These are phyloP conservation scores for Neofusicoccum sp. DNA, from an alignment of 2,329 filamentous ascomycete species.

Conservation along the genomic window DNA sequence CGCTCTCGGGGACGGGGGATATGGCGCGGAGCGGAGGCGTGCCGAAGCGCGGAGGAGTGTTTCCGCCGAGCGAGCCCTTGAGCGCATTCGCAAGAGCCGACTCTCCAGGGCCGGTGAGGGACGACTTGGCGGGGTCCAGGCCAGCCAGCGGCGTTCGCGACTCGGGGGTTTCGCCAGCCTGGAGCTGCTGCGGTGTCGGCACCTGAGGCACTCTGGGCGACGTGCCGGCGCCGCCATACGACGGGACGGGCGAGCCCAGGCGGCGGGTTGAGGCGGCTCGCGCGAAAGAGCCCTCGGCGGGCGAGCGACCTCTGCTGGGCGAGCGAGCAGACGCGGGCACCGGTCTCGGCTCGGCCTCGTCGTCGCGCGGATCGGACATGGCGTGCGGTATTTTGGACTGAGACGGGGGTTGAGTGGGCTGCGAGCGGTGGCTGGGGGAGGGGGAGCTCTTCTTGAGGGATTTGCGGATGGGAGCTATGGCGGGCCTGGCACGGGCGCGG, in stretches of 20 bases:
- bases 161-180: conserved; percentile 27
- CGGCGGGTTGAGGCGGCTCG: conserved; percentile 55
- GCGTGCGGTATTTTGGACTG: conserved; percentile 7
- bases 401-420: neutral
- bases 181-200: conserved; percentile 49
- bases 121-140: conserved; percentile 52
- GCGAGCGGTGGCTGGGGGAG: neutral
- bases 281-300: conserved; percentile 41
- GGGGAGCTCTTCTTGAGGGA: neutral
- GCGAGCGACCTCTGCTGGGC: conserved; percentile 26
- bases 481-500: neutral
- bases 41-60: conserved; percentile 64
- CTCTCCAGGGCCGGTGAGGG: conserved; percentile 71
- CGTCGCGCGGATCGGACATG: conserved; percentile 10
- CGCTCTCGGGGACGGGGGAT: conserved; percentile 51
- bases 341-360: conserved; percentile 25
- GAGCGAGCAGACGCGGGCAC: conserved; percentile 28
- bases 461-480: conserved; percentile 4
- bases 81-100: conserved; percentile 89
- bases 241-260: conserved; percentile 56
- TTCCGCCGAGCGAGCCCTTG: conserved; percentile 68
- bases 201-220: conserved; percentile 52
- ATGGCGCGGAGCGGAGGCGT: conserved; percentile 53
- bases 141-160: conserved; percentile 64
- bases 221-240: conserved; percentile 31